Base-by-base conservation (phyloP, 2,329 filamentous ascomycete species). In the Bipolaris gigantea region DNA sequence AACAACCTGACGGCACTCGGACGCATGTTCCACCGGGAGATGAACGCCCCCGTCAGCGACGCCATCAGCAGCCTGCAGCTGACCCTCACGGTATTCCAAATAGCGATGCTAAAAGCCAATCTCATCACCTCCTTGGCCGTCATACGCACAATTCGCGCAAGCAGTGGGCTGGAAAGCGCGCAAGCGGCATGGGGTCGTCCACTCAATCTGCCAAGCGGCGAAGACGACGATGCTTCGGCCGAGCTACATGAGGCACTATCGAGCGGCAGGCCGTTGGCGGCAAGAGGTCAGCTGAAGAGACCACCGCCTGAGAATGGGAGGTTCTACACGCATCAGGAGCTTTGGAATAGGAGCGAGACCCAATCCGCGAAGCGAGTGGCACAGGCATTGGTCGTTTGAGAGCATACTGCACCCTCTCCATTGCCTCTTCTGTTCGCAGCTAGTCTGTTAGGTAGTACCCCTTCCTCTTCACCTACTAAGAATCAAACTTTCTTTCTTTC, bases 121-220 rank as follows among this genome's bases (percentile, higher is more conserved):
- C 61, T 73, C 27, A 66, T 74, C 27, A 59, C 25, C 57, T 57
- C 16, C 1, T 55, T 59, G 41, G 62, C 69, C 18, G 65, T 72
- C 2, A 49, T 76, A 34, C 65, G 73, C 15, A 75, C 74, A 1
- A 70, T 75, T 49, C 68, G 70, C 18, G 72, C 70, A 15, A 70
- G 67, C 36, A 64, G 62, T 43, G 59, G 58, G 3, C 58, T 76
- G 19, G 70, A 70, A 48, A 62, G 65, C 30, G 66, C 71, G 6
- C 64, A 71, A 45, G 56, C 59, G 34, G 67, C 71, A 2, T 75
- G 72, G 72, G 61, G 60, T 30, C 59, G 66, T 19, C 61, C 64
- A 11, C 59, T 73, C 30, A 75, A 74, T 33, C 46, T 73, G 3
- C 71, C 72, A 0, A 67, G 68, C 10, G 32, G 48, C 11, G 56